Conservation (phyloP, 169 alveolate genomes). For the Perkinsus olseni region DNA sequence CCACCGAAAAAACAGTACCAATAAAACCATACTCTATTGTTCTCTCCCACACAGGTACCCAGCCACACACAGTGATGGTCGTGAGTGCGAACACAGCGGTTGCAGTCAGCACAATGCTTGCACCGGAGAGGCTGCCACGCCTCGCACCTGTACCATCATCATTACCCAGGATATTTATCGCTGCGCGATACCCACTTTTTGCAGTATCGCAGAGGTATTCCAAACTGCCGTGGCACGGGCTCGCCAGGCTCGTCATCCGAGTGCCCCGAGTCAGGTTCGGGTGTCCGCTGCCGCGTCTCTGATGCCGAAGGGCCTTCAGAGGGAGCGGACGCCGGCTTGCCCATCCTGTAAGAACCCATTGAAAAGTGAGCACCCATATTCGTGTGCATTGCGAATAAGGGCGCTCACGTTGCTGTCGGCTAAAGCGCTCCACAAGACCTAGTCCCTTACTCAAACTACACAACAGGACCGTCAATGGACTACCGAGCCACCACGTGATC, state of each 20-base stretch:
- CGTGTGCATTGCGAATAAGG: not conserved
- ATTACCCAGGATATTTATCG: not conserved
- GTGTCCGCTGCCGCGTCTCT: not conserved
- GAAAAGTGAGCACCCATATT: not conserved
- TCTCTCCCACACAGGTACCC: constrained; percentile 60
- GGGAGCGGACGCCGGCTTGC: not conserved
- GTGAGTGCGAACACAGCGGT: constrained; percentile 60
- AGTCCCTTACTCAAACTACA: too few relatives aligned
- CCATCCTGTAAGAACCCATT: not conserved
- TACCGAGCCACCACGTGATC: too few relatives aligned
- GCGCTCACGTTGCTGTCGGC: not conserved
- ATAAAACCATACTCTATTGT: constrained; percentile 22
- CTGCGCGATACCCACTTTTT: not conserved
- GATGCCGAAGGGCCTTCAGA: not conserved
- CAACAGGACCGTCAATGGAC: too few relatives aligned
- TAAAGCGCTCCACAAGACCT: too few relatives aligned
- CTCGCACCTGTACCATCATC: constrained; percentile 55
- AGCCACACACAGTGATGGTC: constrained; percentile 82
- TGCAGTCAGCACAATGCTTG: constrained; percentile 65
- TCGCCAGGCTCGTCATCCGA: not conserved
- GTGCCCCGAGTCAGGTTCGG: not conserved
- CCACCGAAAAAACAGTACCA: not conserved
- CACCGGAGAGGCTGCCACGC: constrained; percentile 50
- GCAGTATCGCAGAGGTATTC: not conserved
- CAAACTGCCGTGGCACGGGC: not conserved